These are phyloP conservation scores for Pelagophyceae sp. DNA, from an alignment of 352 stramenopile genomes.

Conservation along the genomic window DNA sequence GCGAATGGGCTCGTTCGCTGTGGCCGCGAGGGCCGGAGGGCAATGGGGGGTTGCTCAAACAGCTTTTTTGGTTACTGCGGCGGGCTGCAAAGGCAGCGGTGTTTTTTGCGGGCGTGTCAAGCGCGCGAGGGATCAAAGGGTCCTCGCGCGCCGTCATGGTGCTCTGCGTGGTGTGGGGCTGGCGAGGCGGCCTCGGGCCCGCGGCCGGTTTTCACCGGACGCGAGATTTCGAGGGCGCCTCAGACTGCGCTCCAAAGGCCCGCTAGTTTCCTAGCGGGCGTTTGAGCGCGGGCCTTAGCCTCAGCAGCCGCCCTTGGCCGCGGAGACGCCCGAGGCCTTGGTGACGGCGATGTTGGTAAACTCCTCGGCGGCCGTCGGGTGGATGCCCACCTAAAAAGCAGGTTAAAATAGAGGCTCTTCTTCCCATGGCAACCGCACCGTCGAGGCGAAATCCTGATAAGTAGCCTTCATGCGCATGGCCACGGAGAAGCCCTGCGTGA, in stretches of 20 bases:
- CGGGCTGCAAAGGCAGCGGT: no score
- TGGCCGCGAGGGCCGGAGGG: no score
- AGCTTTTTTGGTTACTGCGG: no score
- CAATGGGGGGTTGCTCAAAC: no score
- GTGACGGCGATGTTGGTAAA: slow-evolving; percentile 85
- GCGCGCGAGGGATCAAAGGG: not conserved
- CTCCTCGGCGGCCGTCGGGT: slow-evolving; percentile 88
- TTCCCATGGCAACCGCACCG: no score
- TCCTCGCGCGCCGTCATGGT: not conserved
- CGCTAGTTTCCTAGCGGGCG: not conserved
- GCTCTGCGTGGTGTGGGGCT: no score
- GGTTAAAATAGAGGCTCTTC: no score
- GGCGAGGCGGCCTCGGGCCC: no score
- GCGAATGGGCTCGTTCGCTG: no score
- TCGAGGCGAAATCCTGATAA: slow-evolving; percentile 78
- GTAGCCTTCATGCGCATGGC: slow-evolving; percentile 87
- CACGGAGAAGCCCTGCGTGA: slow-evolving; percentile 80
- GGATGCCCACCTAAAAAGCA: no score
- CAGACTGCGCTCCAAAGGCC: not conserved
- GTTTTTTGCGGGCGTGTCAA: not conserved
- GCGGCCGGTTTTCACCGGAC: not conserved
- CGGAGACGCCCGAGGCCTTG: slow-evolving; percentile 80
- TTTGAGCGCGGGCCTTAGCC: slow-evolving; percentile 60
- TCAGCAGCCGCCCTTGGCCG: slow-evolving; percentile 89
- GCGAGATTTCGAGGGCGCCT: not conserved